phyloP scores from a whole-genome alignment of 139 green algal genomes.

The Desmodesmus armatus region DNA sequence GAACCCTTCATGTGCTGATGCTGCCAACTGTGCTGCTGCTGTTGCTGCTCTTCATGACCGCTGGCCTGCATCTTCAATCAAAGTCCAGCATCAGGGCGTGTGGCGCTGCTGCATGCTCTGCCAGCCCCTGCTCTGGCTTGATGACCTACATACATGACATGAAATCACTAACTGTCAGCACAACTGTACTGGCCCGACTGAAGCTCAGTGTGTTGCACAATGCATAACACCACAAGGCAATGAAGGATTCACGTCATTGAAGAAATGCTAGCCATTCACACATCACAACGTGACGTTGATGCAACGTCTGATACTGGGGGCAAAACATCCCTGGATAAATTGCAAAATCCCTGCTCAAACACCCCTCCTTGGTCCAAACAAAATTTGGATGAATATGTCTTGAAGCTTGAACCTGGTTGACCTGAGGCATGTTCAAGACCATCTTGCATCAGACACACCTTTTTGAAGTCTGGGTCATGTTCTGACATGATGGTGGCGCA shows the following conservation, averaged over 20 bases:
- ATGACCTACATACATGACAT: constrained; percentile 12
- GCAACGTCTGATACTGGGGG: no score
- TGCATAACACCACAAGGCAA: no score
- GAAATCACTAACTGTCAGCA: neutral
- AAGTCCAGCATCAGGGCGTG: constrained; percentile 22
- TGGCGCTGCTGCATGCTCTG: constrained; percentile 10
- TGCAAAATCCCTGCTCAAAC: no score
- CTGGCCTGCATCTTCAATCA: neutral
- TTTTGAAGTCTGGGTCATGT: constrained; percentile 10
- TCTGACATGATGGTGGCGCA: constrained; percentile 12
- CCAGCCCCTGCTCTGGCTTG: neutral
- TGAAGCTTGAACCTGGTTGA: no score
- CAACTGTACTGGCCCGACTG: no score
- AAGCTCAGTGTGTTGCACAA: no score
- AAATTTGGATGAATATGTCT: no score
- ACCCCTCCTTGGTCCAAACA: no score
- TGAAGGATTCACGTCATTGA: no score
- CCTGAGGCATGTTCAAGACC: neutral
- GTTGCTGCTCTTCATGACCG: neutral
- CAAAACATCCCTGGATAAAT: no score
- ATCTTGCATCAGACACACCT: neutral
- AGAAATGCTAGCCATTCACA: no score
- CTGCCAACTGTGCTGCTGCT: neutral
- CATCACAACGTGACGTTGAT: no score
- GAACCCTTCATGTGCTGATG: neutral